Evolutionary conservation across 345 rosid genomes (phyloP).

Genomic region (Microthlaspi erraticum): DNA sequence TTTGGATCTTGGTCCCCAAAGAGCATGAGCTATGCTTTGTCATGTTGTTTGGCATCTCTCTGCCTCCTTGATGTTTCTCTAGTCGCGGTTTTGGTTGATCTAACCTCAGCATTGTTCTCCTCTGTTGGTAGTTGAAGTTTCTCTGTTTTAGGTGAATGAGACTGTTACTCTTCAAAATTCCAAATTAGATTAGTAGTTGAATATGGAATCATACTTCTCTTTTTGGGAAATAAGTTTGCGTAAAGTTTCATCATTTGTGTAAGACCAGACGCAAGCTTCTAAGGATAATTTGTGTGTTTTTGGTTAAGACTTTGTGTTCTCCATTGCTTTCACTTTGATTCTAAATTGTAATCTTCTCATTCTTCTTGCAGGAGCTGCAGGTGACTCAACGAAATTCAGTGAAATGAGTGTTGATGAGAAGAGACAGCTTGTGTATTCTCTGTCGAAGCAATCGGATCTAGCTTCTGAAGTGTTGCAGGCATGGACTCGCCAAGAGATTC

Average conservation of each 20-base stretch:
- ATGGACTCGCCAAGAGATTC: slow-evolving; percentile 78
- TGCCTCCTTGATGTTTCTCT: slow-evolving; percentile 10
- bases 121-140: slow-evolving; percentile 24
- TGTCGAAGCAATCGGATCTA: slow-evolving; percentile 62
- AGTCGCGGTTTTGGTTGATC: slow-evolving; percentile 5
- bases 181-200: neutral
- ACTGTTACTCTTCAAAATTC: neutral
- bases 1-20: slow-evolving; percentile 17
- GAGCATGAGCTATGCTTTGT: slow-evolving; percentile 20
- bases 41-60: slow-evolving; percentile 21
- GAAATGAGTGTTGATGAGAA: slow-evolving; percentile 71
- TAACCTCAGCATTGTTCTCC: slow-evolving; percentile 33
- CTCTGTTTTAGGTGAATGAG: neutral
- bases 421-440: slow-evolving; percentile 64
- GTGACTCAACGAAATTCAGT: slow-evolving; percentile 60
- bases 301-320: slow-evolving; percentile 26
- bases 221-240: slow-evolving; percentile 17
- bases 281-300: slow-evolving; percentile 12
- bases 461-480: slow-evolving; percentile 73
- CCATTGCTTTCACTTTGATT: neutral
- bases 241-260: slow-evolving; percentile 17
- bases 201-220: slow-evolving; percentile 12
- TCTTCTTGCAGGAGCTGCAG: slow-evolving; percentile 36
- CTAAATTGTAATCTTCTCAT: neutral
- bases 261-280: slow-evolving; percentile 10